phyloP scores from a whole-genome alignment of 2,329 filamentous ascomycete species.

The Orbilia ellipsospora region DNA sequence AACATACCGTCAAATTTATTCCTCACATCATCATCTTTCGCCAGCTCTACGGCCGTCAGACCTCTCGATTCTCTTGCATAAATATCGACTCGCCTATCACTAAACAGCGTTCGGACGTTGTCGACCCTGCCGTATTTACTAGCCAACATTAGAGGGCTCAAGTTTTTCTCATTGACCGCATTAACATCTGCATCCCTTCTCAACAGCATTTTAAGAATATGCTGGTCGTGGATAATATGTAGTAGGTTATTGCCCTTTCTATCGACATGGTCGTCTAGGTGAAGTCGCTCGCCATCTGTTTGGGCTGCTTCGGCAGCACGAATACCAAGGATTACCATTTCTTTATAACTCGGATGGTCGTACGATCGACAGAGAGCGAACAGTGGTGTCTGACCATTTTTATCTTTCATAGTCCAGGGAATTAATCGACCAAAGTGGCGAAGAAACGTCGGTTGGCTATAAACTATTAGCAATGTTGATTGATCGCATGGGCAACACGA shows the following conservation, averaged over 20 bases:
- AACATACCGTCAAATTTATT: constrained; percentile 80
- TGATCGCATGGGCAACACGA: not conserved
- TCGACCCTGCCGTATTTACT: constrained; percentile 98
- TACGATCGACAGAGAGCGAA: constrained; percentile 96
- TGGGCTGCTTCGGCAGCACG: constrained; percentile 79
- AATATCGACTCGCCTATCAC: constrained; percentile 86
- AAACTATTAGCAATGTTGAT: constrained; percentile 12
- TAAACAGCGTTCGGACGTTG: constrained; percentile 87
- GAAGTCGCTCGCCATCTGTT: constrained; percentile 80
- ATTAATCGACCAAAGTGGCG: constrained; percentile 78
- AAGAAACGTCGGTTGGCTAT: constrained; percentile 78
- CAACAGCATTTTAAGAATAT: constrained; percentile 79
- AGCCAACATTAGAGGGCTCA: constrained; percentile 96
- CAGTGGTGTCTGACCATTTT: constrained; percentile 96
- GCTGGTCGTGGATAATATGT: constrained; percentile 90
- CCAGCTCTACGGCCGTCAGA: constrained; percentile 91
- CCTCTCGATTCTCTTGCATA: constrained; percentile 85
- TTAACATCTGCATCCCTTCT: constrained; percentile 96
- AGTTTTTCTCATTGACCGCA: constrained; percentile 91
- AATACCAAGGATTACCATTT: constrained; percentile 87
- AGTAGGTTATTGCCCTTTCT: constrained; percentile 91
- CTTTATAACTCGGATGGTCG: constrained; percentile 85
- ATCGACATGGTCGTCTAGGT: constrained; percentile 92
- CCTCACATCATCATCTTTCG: constrained; percentile 96
- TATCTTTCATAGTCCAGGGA: constrained; percentile 90